Evolutionary conservation across 805 yeast genomes (phyloP).

Genomic region (Starmerella cellae): DNA sequence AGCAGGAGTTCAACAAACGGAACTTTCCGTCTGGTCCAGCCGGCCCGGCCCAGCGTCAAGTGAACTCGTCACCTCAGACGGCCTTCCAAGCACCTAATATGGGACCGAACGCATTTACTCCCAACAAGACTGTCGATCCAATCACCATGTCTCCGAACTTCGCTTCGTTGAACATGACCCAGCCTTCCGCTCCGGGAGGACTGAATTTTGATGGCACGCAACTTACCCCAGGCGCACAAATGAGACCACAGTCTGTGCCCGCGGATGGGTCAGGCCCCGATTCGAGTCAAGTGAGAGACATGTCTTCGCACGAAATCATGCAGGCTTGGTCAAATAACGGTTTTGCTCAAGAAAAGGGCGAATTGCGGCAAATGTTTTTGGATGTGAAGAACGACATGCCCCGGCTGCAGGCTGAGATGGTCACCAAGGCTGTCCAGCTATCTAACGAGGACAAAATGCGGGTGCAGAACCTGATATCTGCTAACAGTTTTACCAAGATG

Average conservation of each 20-base stretch:
- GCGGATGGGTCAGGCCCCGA: background rate
- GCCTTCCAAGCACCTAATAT: background rate
- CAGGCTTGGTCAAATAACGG: constrained; percentile 32
- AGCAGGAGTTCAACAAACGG: background rate
- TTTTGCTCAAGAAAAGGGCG: constrained; percentile 44
- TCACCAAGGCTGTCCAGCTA: constrained; percentile 47
- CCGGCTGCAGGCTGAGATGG: constrained; percentile 41
- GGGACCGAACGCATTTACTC: background rate
- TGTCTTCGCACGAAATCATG: constrained; percentile 13
- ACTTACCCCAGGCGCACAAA: background rate
- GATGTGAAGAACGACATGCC: constrained; percentile 47
- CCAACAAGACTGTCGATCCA: background rate
- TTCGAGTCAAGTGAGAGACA: constrained; percentile 6
- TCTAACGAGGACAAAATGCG: constrained; percentile 52
- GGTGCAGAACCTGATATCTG: constrained; percentile 37
- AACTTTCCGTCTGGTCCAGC: background rate
- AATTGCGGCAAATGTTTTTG: constrained; percentile 46
- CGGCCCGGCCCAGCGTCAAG: background rate
- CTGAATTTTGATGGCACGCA: background rate
- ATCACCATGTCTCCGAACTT: background rate
- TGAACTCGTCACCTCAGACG: background rate
- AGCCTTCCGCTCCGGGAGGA: background rate
- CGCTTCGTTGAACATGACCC: background rate
- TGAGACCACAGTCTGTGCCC: background rate
- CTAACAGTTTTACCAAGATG: constrained; percentile 39